Base-by-base conservation (phyloP, 352 stramenopile species). In the Globisporangium takayamanum region DNA sequence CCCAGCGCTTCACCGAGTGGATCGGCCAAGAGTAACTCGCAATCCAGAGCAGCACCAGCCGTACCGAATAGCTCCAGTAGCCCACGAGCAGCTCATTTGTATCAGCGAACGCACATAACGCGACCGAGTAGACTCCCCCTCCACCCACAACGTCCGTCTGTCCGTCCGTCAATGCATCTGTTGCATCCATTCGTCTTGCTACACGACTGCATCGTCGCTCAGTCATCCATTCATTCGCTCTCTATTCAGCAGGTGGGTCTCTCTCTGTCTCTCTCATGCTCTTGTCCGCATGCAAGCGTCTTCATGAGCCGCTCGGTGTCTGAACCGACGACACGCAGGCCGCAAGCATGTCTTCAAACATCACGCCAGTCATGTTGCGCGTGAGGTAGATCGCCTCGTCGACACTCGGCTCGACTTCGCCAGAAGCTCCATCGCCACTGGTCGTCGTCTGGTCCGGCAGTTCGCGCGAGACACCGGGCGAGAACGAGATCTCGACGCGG, bases 281-380 rank as follows among this genome's bases (percentile, higher is more conserved):
- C 20, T 44, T 10, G 11, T 26, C 25, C 28, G 12, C 10, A n/a
- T 22, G 45, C 18, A n/a, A 51, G 2, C 10, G 33, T 12, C 33
- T 10, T 46, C 16, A 46, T 8, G n/a, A 20, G 14, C n/a, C 25
- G 26, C 36, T 52, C 37, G 37, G 64, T 54, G 62, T 78, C 56
- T 90, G 77, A 15, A 90, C 77, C 10, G 84, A 91, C 26, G 84
- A 88, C 41, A 94, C 82, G 50, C 84, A 94, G 7, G 84, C 80
- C 8, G 82, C 84, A 16, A 94, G 69, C 84, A 94, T 92, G 66
- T 94, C 84, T 65, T 94, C 84, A 50, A 94, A 92, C 82, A 94
- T 92, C 56, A 90, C 78, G 36, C 80, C 84, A 1, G 78, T 89
- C 84, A 94, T 92, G 67, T 88, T 81, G 54, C 83, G 86, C 41